Base-by-base conservation (phyloP, 2,329 filamentous ascomycete species). In the Paramyrothecium sp. region DNA sequence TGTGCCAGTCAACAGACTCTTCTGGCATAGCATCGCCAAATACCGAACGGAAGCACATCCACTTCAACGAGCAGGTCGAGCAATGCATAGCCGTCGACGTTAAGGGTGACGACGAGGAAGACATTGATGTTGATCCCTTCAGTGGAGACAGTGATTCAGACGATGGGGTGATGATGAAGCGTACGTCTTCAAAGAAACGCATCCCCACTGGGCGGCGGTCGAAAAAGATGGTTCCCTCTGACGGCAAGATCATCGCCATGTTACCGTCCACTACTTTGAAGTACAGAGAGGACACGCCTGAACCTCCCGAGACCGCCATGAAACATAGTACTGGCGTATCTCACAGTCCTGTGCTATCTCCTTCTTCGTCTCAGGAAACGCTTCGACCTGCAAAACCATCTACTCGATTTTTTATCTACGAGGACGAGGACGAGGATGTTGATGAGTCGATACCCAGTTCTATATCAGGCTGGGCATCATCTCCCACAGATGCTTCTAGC, bases 21-120 rank as follows among this genome's bases (percentile, higher is more conserved):
- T 96, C 92, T 0, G 90, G 89, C n/a, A 63, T 85, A 16, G 65
- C 79, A 73, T 80, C 88, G 69, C 74, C 92, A 58, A 75, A 85
- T 77, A 73, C 84, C 8, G 88, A 89, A 66, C 84, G 87, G 67
- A 92, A 88, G 59, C 94, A 97, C 71, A 98, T 99, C 63, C 91
- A 96, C 68, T 99, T 99, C 73, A 95, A 97, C 69, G 91, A 97
- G 69, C 90, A 94, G 75, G 95, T 99, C 2, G 89, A 93, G 71
- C 94, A 98, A 71, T 97, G 93, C 71, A 97, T 97, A 62, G 95
- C 95, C 8, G 86, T 99, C 33, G 93, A 98, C 34, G 83, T 87
- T 65, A 96, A 96, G 75, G 87, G 90, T 61, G 88, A 89, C 22
- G 89, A 93, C 51, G 86, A 90, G 26, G 87, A 91, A 54, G 86